Evolutionary conservation across 2,329 filamentous ascomycete genomes (phyloP).

Genomic region (Thielaviopsis punctulata): DNA sequence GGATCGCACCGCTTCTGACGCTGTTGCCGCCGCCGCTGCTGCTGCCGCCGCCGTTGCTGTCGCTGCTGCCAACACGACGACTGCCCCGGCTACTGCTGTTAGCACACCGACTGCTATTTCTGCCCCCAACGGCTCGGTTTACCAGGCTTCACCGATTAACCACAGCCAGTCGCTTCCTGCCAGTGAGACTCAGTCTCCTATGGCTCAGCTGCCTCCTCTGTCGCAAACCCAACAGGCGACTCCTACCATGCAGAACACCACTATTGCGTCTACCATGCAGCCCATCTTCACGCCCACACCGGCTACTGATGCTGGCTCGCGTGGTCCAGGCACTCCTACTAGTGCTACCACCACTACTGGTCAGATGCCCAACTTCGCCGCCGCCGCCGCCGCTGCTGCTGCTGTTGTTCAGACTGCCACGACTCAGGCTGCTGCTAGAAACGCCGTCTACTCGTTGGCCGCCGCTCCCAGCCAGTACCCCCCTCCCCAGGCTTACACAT

Average conservation of each 20-base stretch:
- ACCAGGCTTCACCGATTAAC: slow-evolving; percentile 11
- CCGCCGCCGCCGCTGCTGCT: slow-evolving; percentile 6
- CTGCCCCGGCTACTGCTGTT: slow-evolving; percentile 1
- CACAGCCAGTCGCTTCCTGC: slow-evolving; percentile 10
- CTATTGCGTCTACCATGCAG: slow-evolving; percentile 9
- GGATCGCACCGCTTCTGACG: slow-evolving; percentile 6
- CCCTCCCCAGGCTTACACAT: slow-evolving; percentile 36
- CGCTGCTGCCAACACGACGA: not conserved
- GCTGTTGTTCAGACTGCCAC: slow-evolving; percentile 16
- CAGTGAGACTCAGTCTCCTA: slow-evolving; percentile 10
- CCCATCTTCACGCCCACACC: slow-evolving; percentile 8
- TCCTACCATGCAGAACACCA: slow-evolving; percentile 3
- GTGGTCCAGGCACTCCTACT: slow-evolving; percentile 10
- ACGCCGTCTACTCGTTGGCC: slow-evolving; percentile 33
- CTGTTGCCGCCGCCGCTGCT: slow-evolving; percentile 6
- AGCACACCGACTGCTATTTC: slow-evolving; percentile 7
- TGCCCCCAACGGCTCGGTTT: slow-evolving; percentile 10
- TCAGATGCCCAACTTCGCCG: slow-evolving; percentile 12
- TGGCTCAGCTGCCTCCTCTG: slow-evolving; percentile 11
- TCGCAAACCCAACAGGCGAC: slow-evolving; percentile 10
- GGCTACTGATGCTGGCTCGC: slow-evolving; percentile 8
- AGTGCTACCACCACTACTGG: slow-evolving; percentile 8
- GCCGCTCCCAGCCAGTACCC: slow-evolving; percentile 34
- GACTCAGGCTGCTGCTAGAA: slow-evolving; percentile 29
- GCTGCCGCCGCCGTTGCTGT: not conserved